Evolutionary conservation across 2,329 filamentous ascomycete genomes (phyloP).

Genomic region (Curvularia spicifera): DNA sequence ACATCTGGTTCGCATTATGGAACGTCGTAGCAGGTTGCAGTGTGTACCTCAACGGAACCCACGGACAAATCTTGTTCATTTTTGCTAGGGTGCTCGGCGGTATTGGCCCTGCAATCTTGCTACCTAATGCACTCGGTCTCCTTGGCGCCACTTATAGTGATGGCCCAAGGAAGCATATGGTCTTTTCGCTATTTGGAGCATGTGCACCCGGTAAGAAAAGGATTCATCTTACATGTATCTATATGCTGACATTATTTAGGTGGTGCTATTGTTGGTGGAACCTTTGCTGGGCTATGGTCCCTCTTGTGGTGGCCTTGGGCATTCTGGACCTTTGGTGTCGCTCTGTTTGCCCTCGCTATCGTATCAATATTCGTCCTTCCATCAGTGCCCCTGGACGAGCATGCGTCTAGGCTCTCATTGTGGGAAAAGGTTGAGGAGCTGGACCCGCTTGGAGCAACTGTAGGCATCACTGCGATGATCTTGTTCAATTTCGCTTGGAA

Average conservation of each 20-base stretch:
- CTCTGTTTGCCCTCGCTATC: slow-evolving; percentile 47
- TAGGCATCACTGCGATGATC: slow-evolving; percentile 61
- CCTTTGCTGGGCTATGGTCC: slow-evolving; percentile 51
- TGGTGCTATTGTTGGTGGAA: slow-evolving; percentile 51
- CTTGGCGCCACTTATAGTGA: slow-evolving; percentile 64
- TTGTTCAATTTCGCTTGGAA: slow-evolving; percentile 73
- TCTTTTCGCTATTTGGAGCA: slow-evolving; percentile 62
- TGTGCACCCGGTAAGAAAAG: slow-evolving; percentile 51
- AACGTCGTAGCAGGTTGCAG: slow-evolving; percentile 55
- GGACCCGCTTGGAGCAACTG: slow-evolving; percentile 54
- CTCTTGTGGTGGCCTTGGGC: slow-evolving; percentile 61
- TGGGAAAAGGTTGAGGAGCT: slow-evolving; percentile 44
- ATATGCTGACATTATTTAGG: slow-evolving; percentile 24
- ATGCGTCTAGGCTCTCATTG: slow-evolving; percentile 18
- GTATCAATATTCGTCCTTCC: slow-evolving; percentile 53
- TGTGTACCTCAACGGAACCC: slow-evolving; percentile 43
- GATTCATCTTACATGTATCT: not conserved
- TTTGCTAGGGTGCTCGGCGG: slow-evolving; percentile 51
- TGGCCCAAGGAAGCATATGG: slow-evolving; percentile 65
- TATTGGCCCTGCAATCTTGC: slow-evolving; percentile 66
- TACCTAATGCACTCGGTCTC: slow-evolving; percentile 70
- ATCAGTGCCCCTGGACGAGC: slow-evolving; percentile 27
- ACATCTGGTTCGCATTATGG: slow-evolving; percentile 58
- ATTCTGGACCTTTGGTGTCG: slow-evolving; percentile 55
- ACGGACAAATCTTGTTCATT: slow-evolving; percentile 47